Evolutionary conservation across 2,329 filamentous ascomycete species (phyloP).

Genomic region (Fusarium chuoi): DNA sequence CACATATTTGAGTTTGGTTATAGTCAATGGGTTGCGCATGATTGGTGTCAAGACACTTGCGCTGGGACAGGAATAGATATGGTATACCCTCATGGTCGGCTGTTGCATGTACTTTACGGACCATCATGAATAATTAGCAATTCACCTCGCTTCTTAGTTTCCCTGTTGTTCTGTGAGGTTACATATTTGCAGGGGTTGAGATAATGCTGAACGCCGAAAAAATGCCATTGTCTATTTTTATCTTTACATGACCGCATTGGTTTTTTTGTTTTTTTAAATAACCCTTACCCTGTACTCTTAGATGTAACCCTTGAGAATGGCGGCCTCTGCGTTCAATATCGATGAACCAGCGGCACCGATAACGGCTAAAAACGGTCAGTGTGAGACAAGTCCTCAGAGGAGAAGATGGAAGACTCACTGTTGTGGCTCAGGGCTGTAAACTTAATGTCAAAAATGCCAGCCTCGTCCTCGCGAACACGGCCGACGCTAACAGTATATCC

Average conservation of each 20-base stretch:
- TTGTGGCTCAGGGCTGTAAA: constrained; percentile 93
- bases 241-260: neutral
- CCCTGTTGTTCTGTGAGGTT: neutral
- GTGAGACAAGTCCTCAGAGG: neutral
- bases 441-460: constrained; percentile 91
- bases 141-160: neutral
- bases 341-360: constrained; percentile 97
- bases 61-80: constrained; percentile 27
- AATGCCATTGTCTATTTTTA: constrained; percentile 3
- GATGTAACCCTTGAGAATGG: constrained; percentile 87
- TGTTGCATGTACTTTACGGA: constrained; percentile 8
- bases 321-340: constrained; percentile 93
- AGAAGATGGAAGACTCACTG: constrained; percentile 56
- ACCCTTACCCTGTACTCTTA: constrained; percentile 50
- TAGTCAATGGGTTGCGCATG: constrained; percentile 21
- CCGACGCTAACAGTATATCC: constrained; percentile 95
- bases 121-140: constrained; percentile 27
- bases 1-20: constrained; percentile 20
- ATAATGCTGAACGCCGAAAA: constrained; percentile 1
- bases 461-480: constrained; percentile 84
- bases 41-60: constrained; percentile 11
- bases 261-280: constrained; percentile 1
- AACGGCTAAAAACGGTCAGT: constrained; percentile 65
- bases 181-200: neutral
- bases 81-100: constrained; percentile 35